Base-by-base conservation (phyloP, 768 basidiomycete genomes). In the Boletus rufocinnamomeus region DNA sequence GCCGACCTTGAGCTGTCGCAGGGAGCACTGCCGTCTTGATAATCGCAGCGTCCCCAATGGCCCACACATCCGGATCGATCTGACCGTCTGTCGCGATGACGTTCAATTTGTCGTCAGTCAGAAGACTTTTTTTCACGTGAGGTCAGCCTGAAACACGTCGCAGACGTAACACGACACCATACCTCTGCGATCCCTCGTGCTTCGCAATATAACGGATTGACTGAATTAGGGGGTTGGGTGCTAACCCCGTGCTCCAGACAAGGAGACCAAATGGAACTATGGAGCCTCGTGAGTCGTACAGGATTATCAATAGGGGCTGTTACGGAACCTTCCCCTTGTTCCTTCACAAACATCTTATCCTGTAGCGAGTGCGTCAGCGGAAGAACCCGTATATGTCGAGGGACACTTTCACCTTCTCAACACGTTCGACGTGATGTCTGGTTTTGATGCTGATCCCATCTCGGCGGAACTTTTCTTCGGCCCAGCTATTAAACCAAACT, bases 201-300 rank as follows among this genome's bases (percentile, higher is more conserved):
- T 91, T 91, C 66, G 79, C 76, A 3, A 87, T 76, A 47, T 81
- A 84, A 8, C 74, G 71, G 48, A 92, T 82, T 0, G 81, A 78
- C 58, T 80, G 73, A 52, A 94, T 81, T 28, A 95, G 75, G 8
- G 93, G 92, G 68, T 94, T 95, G 4, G 91, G 84, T 6, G 90
- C 82, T 3, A 95, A 77, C 2, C 93, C 93, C 2, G 93, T 95
- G 59, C 86, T 88, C 93, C 93, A 95, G 17, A 95, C 91, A 13
- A 92, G 80, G 23, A 95, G 76, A 27, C 93, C 92, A 70, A 88
- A 91, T 7, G 84, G 86, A 38, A 92, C 91, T 91, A 58, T 14
- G 59, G 49, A 50, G 56, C 52, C 38, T 52, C 58, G 16, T 60
- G 47, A 58, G 61, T 10, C 21, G 17, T 21, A 49, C 52, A 25